These are phyloP conservation scores for Hyphopichia burtonii DNA, from an alignment of 1,139 yeast species.

Conservation along the genomic window DNA sequence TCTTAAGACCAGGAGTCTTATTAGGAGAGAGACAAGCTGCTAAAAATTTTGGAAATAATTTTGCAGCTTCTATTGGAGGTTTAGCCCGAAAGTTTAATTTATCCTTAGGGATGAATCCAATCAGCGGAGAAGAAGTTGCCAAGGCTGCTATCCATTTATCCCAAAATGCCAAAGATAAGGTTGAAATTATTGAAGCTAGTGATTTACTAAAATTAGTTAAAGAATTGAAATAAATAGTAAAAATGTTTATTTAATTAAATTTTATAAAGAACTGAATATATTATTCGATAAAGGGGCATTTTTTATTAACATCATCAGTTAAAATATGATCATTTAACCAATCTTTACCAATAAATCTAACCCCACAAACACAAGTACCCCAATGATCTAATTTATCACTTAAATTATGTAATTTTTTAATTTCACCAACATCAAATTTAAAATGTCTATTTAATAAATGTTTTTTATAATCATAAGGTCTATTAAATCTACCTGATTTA, in stretches of 20 bases:
- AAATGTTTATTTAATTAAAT: too few species aligned
- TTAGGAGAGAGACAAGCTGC: conserved; percentile 56
- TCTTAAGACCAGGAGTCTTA: conserved; percentile 69
- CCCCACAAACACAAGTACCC: conserved; percentile 63
- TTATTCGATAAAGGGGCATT: conserved; percentile 28
- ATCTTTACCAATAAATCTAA: conserved; percentile 44
- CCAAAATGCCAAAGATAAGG: too few species aligned
- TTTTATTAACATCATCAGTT: conserved; percentile 23
- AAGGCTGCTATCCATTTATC: conserved; percentile 40
- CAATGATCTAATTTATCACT: conserved; percentile 50
- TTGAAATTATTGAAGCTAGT: conserved; percentile 2
- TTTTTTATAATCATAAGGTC: conserved; percentile 70
- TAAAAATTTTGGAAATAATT: conserved; percentile 34
- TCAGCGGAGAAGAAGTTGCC: conserved; percentile 51
- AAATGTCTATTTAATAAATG: conserved; percentile 66
- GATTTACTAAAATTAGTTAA: too few species aligned
- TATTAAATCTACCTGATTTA: conserved; percentile 61
- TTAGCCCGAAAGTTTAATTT: conserved; percentile 32
- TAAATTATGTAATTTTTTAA: conserved; percentile 50
- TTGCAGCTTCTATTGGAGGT: conserved; percentile 27
- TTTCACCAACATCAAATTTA: conserved; percentile 49
- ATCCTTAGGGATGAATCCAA: conserved; percentile 35
- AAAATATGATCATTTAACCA: conserved; percentile 62
- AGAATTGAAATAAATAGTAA: too few species aligned
- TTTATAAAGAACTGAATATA: too few species aligned